These are phyloP conservation scores for Fusarium drepaniforme DNA, from an alignment of 2,329 filamentous ascomycete genomes.

Conservation along the genomic window DNA sequence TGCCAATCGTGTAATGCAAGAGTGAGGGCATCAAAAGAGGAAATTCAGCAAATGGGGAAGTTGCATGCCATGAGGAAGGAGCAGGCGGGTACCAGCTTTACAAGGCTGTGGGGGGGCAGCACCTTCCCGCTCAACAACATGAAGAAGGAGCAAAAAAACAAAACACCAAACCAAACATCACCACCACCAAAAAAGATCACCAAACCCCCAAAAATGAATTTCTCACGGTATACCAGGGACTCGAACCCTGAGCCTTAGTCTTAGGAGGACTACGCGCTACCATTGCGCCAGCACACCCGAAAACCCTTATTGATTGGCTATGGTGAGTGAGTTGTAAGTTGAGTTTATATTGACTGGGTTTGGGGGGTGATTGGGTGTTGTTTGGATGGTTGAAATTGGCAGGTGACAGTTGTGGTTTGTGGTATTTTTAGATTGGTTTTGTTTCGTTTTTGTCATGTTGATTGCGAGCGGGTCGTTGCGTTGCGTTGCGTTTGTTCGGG, in stretches of 20 bases:
- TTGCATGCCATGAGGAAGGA: background rate
- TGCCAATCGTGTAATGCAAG: background rate
- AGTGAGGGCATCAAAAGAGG: background rate
- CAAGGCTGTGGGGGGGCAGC: background rate
- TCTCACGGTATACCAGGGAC: conserved; percentile 51
- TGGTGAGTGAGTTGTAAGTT: background rate
- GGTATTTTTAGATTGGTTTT: background rate
- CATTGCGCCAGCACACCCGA: conserved; percentile 52
- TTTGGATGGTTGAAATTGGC: background rate
- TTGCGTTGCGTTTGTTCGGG: background rate
- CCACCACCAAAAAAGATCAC: background rate
- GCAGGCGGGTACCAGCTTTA: background rate
- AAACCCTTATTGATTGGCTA: conserved; percentile 36
- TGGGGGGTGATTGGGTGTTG: background rate
- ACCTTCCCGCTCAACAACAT: background rate
- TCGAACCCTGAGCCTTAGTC: conserved; percentile 57
- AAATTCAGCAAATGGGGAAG: background rate
- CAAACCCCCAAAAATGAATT: background rate
- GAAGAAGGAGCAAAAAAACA: conserved; percentile 12
- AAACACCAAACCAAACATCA: background rate
- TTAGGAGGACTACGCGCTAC: conserved; percentile 56
- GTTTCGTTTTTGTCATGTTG: background rate
- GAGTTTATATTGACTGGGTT: conserved; percentile 9
- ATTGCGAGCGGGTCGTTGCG: conserved; percentile 2
- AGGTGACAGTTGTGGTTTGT: background rate